Percentiles rank a stretch among this genome's conserved stretches.
Evolutionary conservation across 2,329 filamentous ascomycete species (phyloP).

Genomic region (Exophiala phaeomuriformis): DNA sequence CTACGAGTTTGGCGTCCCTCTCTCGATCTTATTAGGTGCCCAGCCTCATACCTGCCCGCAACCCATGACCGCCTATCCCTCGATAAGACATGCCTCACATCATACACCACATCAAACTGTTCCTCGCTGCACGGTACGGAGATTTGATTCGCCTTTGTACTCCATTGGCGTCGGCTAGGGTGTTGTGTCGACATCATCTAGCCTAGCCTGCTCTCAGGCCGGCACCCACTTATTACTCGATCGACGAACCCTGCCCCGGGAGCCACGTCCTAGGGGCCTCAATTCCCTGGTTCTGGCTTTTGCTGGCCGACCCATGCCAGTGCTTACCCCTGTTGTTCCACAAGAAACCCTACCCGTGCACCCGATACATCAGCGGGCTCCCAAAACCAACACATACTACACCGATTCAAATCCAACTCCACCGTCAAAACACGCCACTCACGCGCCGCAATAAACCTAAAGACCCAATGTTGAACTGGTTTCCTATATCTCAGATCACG

Average conservation of each 20-base stretch:
- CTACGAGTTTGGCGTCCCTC: neutral
- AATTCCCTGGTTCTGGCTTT: constrained; percentile 8
- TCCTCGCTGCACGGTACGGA: constrained; percentile 13
- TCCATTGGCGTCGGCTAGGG: constrained; percentile 9
- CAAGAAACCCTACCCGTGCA: constrained; percentile 11
- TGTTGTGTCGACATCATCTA: constrained; percentile 5
- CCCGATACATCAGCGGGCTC: neutral
- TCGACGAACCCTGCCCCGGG: constrained; percentile 9
- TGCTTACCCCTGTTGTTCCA: constrained; percentile 5
- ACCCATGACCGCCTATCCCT: neutral
- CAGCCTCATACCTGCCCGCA: neutral
- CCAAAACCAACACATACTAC: neutral
- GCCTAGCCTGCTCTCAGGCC: constrained; percentile 3
- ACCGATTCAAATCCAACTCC: constrained; percentile 4
- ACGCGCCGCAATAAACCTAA: constrained; percentile 5
- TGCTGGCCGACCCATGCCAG: neutral
- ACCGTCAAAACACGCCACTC: constrained; percentile 9
- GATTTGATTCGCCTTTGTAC: constrained; percentile 20
- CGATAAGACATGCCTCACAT: neutral
- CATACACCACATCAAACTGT: neutral
- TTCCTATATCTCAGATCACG: constrained; percentile 15
- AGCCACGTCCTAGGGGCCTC: neutral
- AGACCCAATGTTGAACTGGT: neutral
- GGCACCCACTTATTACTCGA: constrained; percentile 7
- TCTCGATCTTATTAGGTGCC: neutral